Percentiles rank a stretch among this genome's conserved stretches.
These are phyloP conservation scores for Lachancea cidri DNA, from an alignment of 805 yeast species.

Conservation along the genomic window DNA sequence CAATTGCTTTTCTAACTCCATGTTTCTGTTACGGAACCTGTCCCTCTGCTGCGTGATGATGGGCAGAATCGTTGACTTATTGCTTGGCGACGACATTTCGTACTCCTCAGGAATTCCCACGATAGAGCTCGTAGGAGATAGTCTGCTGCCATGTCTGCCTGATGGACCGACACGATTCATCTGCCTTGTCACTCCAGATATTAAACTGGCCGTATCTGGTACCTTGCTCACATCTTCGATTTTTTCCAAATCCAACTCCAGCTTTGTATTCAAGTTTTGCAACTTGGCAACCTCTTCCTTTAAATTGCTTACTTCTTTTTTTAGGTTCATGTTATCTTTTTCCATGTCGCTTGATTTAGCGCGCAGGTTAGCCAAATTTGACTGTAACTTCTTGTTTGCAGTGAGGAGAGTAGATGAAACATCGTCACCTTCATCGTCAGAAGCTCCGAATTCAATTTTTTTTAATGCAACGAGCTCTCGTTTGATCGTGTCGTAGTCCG, in stretches of 20 bases:
- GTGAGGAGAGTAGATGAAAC: conserved; percentile 59
- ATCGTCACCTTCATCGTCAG: conserved; percentile 32
- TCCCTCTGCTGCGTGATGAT: conserved; percentile 94
- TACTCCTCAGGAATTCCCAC: conserved; percentile 41
- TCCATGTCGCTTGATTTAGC: conserved; percentile 48
- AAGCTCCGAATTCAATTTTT: conserved; percentile 68
- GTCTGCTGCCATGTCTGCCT: conserved; percentile 31
- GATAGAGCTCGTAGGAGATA: conserved; percentile 51
- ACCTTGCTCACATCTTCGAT: conserved; percentile 43
- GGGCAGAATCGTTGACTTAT: conserved; percentile 58
- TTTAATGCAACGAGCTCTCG: conserved; percentile 67
- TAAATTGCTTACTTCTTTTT: conserved; percentile 32
- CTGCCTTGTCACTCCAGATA: conserved; percentile 51
- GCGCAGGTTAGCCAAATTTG: conserved; percentile 63
- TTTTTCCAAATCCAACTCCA: conserved; percentile 70
- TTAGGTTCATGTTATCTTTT: conserved; percentile 38
- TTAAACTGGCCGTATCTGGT: conserved; percentile 55
- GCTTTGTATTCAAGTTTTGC: conserved; percentile 46
- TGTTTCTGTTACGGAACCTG: conserved; percentile 76
- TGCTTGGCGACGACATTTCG: conserved; percentile 17
- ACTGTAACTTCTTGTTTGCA: conserved; percentile 67
- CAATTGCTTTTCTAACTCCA: conserved; percentile 77
- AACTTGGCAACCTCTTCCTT: conserved; percentile 39
- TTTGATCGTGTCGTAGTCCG: conserved; percentile 78
- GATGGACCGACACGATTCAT: conserved; percentile 28